Evolutionary conservation across 2,329 filamentous ascomycete species (phyloP).

Genomic region (Scedosporium boydii): DNA sequence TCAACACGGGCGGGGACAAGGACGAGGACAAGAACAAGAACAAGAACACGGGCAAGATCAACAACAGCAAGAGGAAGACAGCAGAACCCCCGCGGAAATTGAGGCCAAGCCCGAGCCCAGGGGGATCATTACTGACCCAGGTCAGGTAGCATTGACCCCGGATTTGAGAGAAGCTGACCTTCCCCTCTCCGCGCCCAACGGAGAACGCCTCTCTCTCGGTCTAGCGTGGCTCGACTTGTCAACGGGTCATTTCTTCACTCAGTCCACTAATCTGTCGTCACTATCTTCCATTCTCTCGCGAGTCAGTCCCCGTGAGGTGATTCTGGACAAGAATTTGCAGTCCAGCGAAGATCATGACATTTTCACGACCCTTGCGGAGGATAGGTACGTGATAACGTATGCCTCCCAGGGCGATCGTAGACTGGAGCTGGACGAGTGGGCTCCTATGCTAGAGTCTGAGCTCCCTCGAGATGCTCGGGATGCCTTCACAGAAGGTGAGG

Average conservation of each 20-base stretch:
- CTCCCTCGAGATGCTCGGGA: constrained; percentile 42
- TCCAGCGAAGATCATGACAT: constrained; percentile 50
- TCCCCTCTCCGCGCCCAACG: constrained; percentile 5
- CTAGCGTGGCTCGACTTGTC: constrained; percentile 93
- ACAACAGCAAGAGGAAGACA: neutral
- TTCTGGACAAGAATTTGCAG: constrained; percentile 58
- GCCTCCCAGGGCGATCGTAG: constrained; percentile 37
- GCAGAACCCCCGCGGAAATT: neutral
- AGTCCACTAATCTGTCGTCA: constrained; percentile 59
- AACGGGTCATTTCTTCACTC: constrained; percentile 88
- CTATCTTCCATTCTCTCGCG: constrained; percentile 75
- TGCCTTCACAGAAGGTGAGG: constrained; percentile 58
- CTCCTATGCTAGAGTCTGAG: constrained; percentile 64
- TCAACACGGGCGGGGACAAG: neutral
- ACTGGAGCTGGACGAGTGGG: constrained; percentile 55
- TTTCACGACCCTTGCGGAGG: constrained; percentile 60
- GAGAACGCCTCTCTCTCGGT: constrained; percentile 41
- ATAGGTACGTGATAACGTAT: constrained; percentile 68
- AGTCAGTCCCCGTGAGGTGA: constrained; percentile 74
- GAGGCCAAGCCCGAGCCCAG: neutral
- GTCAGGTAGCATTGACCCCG: neutral
- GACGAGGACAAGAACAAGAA: neutral
- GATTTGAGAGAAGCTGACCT: neutral
- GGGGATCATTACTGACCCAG: neutral
- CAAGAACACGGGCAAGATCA: neutral